Base-by-base conservation (phyloP, 192 early-diverging fungal species). In the Coemansia aciculifera region DNA sequence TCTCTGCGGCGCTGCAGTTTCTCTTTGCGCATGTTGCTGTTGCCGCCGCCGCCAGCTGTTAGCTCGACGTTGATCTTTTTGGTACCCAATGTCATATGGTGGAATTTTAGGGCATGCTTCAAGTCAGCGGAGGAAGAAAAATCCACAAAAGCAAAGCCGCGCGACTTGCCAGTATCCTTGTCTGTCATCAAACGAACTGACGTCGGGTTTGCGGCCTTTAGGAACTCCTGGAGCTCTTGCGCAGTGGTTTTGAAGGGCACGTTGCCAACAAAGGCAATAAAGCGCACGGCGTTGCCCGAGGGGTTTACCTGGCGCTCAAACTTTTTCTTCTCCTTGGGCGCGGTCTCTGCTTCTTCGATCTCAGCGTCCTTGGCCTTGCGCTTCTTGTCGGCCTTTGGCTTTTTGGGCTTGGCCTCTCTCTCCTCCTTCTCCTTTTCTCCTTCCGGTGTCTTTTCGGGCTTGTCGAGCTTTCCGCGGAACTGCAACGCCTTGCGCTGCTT, bases 81-180 rank as follows among this genome's bases (percentile, higher is more conserved):
- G 51, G 83, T 73, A n/a, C 86, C 87, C 63, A 91, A 78, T 46
- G 78, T 63, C 15, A 81, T 78, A 63, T 89, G 87, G 66, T 91
- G 86, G 67, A 88, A 91, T 37, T 78, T 85, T 12, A 91, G 70
- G 51, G 86, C 88, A 73, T 82, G 86, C 77, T 85, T 87, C 71
- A 89, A 61, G 34, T 86, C 66, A 10, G 78, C 77, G 17, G 84
- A 69, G 32, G 76, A 75, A 13, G 73, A 81, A 62, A 91, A 87
- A 72, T 91, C 90, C 34, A 88, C 75, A 79, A 91, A 91, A 23
- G 90, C 89, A 77, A 90, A 91, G 2, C 90, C 90, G 52, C 89
- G 88, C 64, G 87, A 86, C 73, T 89, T 89, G 52, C 86, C 86
- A 1, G 90, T 90, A 2, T 76, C 72, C 67, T 89, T 91, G 66